Evolutionary conservation across 2,329 filamentous ascomycete species (phyloP).

Genomic region (Botrytis squamosa): DNA sequence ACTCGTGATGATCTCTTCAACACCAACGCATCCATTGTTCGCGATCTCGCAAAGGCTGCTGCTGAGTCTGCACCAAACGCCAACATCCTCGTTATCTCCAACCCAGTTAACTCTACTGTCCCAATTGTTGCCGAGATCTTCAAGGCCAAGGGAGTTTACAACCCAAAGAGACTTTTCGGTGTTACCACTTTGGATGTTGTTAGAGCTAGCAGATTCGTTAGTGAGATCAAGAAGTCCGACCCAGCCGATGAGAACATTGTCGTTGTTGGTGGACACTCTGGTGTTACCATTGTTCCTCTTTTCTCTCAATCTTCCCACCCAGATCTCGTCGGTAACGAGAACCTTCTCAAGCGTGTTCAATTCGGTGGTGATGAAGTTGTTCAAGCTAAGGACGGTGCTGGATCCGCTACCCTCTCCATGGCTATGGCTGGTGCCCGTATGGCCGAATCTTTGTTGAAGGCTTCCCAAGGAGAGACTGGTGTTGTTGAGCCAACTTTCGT

Average conservation of each 20-base stretch:
- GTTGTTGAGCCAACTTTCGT: constrained; percentile 96
- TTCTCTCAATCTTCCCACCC: constrained; percentile 91
- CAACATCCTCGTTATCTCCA: constrained; percentile 95
- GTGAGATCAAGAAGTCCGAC: constrained; percentile 87
- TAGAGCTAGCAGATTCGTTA: constrained; percentile 94
- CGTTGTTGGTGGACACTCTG: constrained; percentile 95
- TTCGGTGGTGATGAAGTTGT: constrained; percentile 99
- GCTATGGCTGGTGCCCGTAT: constrained; percentile 85
- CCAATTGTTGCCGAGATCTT: constrained; percentile 96
- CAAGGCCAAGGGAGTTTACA: constrained; percentile 89
- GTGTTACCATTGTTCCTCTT: constrained; percentile 96
- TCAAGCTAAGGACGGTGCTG: constrained; percentile 97
- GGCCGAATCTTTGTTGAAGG: constrained; percentile 91
- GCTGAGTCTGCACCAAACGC: constrained; percentile 90
- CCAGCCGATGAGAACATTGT: constrained; percentile 91
- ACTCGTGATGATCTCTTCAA: constrained; percentile 99
- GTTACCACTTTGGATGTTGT: constrained; percentile 98
- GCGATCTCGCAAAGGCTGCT: constrained; percentile 84
- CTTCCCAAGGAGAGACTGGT: constrained; percentile 88
- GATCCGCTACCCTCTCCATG: constrained; percentile 97
- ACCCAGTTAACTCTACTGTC: constrained; percentile 98
- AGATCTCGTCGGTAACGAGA: constrained; percentile 73
- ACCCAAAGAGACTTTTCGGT: constrained; percentile 94
- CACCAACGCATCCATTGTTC: constrained; percentile 98
- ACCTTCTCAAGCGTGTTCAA: constrained; percentile 84